These are phyloP conservation scores for Hypoxylon sp. DNA, from an alignment of 2,329 filamentous ascomycete genomes.

Conservation along the genomic window DNA sequence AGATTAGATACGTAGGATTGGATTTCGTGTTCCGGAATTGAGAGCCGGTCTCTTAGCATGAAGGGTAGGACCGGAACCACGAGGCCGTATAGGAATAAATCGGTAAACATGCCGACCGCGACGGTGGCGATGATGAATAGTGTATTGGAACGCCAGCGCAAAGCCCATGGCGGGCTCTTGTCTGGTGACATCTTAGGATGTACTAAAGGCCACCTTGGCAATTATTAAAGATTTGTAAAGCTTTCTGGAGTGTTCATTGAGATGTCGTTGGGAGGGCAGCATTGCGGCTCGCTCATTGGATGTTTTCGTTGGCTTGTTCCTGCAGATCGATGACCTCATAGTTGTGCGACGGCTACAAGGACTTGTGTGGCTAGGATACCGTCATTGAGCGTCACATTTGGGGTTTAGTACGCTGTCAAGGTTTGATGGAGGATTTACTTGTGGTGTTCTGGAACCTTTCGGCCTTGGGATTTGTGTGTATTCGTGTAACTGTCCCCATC, in stretches of 20 bases:
- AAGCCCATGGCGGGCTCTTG: conserved; percentile 43
- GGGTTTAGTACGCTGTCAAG: not conserved
- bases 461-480: too few species aligned
- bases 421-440: not conserved
- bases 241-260: not conserved
- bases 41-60: conserved; percentile 67
- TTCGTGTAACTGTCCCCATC: not conserved
- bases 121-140: conserved; percentile 72
- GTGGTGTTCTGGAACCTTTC: not conserved
- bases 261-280: conserved; percentile 4
- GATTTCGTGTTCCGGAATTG: conserved; percentile 63
- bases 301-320: conserved; percentile 20
- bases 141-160: conserved; percentile 69
- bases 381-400: not conserved
- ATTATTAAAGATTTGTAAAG: not conserved
- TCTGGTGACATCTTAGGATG: not conserved
- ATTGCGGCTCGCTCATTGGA: conserved; percentile 8
- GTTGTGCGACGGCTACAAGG: not conserved
- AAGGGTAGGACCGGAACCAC: conserved; percentile 72
- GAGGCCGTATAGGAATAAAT: conserved; percentile 72
- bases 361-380: not conserved
- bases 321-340: conserved; percentile 49
- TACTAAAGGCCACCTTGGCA: too few species aligned
- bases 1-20: conserved; percentile 68
- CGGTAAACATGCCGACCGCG: conserved; percentile 68